Conservation (phyloP, 768 basidiomycete genomes). For the Chalciporus chontae region DNA sequence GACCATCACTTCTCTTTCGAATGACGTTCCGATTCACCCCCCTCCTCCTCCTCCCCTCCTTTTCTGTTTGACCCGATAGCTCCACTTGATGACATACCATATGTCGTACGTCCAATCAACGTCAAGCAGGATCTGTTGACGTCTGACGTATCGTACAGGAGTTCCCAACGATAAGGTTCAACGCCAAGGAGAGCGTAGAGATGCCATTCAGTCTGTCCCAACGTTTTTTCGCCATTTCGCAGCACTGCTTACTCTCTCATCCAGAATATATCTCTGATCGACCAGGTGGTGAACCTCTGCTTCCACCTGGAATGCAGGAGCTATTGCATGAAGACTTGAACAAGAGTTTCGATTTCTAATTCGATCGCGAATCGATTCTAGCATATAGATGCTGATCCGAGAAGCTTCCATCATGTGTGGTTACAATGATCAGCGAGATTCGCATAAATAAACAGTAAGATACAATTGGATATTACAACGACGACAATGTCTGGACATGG, state of each 20-base stretch:
- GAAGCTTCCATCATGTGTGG: too few species aligned
- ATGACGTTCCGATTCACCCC: not conserved
- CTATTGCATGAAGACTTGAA: conserved; percentile 84
- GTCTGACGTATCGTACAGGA: conserved; percentile 49
- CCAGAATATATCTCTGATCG: conserved; percentile 49
- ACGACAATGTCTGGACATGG: conserved; percentile 2
- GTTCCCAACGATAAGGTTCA: conserved; percentile 87
- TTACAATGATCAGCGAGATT: not conserved
- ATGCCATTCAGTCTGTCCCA: conserved; percentile 88
- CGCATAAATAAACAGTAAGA: conserved; percentile 11
- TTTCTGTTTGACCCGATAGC: conserved; percentile 34
- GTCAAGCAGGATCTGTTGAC: not conserved
- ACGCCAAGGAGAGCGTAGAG: conserved; percentile 85
- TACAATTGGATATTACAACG: conserved; percentile 23
- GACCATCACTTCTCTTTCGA: too few species aligned
- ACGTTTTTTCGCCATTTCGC: not conserved
- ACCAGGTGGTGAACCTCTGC: conserved; percentile 54
- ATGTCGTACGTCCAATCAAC: conserved; percentile 46
- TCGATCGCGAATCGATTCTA: too few species aligned
- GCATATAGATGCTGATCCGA: too few species aligned
- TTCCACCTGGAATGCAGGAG: conserved; percentile 89
- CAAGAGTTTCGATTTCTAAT: conserved; percentile 64
- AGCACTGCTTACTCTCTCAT: conserved; percentile 1
- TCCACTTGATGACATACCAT: conserved; percentile 68
- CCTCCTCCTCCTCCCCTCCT: not conserved